These are phyloP conservation scores for Albifimbria verrucaria DNA, from an alignment of 2,329 filamentous ascomycete species.

Conservation along the genomic window DNA sequence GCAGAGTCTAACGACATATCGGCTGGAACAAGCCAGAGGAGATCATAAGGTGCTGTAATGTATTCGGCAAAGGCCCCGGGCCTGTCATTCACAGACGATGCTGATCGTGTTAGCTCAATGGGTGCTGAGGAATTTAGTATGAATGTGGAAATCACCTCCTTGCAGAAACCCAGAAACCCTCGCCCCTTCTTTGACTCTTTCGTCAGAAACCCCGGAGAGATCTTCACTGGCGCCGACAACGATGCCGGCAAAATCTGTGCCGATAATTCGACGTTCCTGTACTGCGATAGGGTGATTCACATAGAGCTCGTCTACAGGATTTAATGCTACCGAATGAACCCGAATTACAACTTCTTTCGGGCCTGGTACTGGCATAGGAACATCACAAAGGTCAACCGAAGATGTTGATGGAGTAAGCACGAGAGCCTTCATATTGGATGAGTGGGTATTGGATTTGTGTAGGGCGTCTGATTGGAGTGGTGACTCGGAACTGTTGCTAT, in stretches of 20 bases:
- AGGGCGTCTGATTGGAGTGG: neutral
- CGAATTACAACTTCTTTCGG: constrained; percentile 17
- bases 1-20: constrained; percentile 31
- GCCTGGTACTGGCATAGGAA: constrained; percentile 11
- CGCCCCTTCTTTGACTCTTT: constrained; percentile 19
- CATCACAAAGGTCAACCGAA: constrained; percentile 9
- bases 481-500: neutral
- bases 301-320: constrained; percentile 30
- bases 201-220: constrained; percentile 8
- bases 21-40: constrained; percentile 33
- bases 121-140: neutral
- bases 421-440: constrained; percentile 20
- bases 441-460: no score
- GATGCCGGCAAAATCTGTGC: constrained; percentile 37
- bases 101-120: constrained; percentile 10
- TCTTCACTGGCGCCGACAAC: constrained; percentile 19
- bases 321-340: constrained; percentile 21
- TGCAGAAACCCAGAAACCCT: constrained; percentile 40
- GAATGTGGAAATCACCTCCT: constrained; percentile 21
- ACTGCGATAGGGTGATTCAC: constrained; percentile 28
- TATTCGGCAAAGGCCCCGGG: constrained; percentile 44
- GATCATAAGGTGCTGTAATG: constrained; percentile 27
- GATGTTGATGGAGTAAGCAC: constrained; percentile 8
- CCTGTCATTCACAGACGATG: constrained; percentile 35
- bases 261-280: constrained; percentile 26